Evolutionary conservation across 805 yeast genomes (phyloP), one percentile per base, ranked within the genome.

Genomic region (Saccharomycopsis sp.): DNA sequence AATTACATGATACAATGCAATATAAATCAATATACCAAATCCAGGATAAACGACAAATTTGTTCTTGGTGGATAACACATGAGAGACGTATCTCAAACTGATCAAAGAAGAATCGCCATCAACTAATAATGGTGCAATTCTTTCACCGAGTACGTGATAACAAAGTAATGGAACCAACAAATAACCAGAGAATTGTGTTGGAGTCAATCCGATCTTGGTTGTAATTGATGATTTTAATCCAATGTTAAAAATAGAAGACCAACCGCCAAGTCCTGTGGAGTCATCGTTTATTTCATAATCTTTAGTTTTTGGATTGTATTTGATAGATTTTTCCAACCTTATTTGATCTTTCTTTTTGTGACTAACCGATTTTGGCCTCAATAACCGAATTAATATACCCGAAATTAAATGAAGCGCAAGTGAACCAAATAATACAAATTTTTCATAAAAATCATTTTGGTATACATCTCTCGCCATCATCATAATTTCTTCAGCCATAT

Each of bases 71-170:
- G 54, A 47, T 8, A 72, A 43, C 1, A 65, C 54, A 49, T 71
- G 69, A 0, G 77, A 53, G 7, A 82, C 64, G 53, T 67, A 81
- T 6, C 72, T 71, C 36, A 84, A 59, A 36, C 64, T 70, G 17
- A 84, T 59, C 44, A 72, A 61, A 1, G 80, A 69, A 2, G 81
- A 73, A 58, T 82, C 90, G 1, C 86, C 88, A 47, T 80, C 84
- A 1, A 77, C 63, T 2, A 54, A 14, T n/a, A 66, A 22, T 0
- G 90, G 88, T 0, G 65, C 63, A 3, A 68, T 40, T 43, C 86
- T 64, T 51, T 71, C 66, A 36, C 71, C 68, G 9, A 61, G 46
- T 14, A 65, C 64, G 55, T 84, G 93, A 34, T 60, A 68, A 0
- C 51, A 40, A 1, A 77, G 45, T 5, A 75, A 52, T 0, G 74